Conservation (phyloP, 75 land plant species). For the Cunninghamia lanceolata region DNA sequence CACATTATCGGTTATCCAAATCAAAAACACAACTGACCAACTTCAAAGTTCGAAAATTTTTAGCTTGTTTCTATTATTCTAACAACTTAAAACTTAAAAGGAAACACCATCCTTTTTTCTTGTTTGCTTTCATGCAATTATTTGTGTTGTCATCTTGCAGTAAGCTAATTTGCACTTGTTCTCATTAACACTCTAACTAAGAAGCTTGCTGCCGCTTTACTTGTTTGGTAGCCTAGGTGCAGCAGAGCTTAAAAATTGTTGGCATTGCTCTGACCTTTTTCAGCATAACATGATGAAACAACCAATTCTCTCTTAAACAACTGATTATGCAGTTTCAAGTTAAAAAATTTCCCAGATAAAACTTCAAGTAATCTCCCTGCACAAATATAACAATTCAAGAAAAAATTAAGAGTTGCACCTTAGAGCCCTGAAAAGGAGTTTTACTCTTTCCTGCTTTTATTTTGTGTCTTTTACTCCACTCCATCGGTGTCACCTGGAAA, state of each 20-base stretch:
- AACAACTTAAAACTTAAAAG: not conserved
- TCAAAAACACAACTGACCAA: not conserved
- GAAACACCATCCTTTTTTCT: not conserved
- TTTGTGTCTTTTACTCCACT: constrained; percentile 4
- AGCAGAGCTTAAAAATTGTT: not conserved
- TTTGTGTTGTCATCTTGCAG: not conserved
- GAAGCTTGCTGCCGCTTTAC: not conserved
- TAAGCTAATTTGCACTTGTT: not conserved
- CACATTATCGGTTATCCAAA: not conserved
- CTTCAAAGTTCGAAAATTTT: not conserved
- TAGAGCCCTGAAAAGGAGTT: not conserved
- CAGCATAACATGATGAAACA: not conserved
- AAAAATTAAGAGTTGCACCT: constrained; percentile 1
- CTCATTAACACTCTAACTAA: not conserved
- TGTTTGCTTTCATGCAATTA: not conserved
- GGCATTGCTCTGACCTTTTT: not conserved
- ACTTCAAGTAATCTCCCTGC: not conserved
- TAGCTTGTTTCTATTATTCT: not conserved
- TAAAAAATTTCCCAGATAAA: not conserved
- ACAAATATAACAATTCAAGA: not conserved
- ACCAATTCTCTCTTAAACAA: not conserved
- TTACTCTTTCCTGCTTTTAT: not conserved
- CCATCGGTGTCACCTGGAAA: constrained; percentile 3
- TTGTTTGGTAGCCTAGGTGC: not conserved
- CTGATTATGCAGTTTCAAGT: not conserved